phyloP scores from a whole-genome alignment of 2,329 filamentous ascomycete species.

The Arthrinium phaeospermum region DNA sequence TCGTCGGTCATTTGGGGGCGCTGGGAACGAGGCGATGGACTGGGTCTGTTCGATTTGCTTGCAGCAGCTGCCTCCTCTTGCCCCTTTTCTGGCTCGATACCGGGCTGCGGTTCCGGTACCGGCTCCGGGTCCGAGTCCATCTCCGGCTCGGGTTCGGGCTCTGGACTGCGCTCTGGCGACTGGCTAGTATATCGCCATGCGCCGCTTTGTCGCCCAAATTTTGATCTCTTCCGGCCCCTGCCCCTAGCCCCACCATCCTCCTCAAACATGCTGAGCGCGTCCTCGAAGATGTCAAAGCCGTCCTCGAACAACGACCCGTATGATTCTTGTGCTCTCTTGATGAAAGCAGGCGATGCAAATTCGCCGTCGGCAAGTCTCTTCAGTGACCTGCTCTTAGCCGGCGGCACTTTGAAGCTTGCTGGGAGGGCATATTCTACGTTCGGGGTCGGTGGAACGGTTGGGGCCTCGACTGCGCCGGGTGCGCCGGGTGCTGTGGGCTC shows the following conservation, averaged over 20 bases:
- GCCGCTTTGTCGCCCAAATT: slow-evolving; percentile 68
- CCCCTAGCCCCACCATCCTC: slow-evolving; percentile 67
- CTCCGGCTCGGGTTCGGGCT: neutral
- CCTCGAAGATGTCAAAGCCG: slow-evolving; percentile 72
- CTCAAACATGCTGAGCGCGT: slow-evolving; percentile 72
- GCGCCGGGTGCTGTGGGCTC: neutral
- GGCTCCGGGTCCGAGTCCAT: neutral
- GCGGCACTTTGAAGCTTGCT: slow-evolving; percentile 23
- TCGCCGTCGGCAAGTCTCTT: slow-evolving; percentile 51
- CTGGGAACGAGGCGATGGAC: slow-evolving; percentile 23
- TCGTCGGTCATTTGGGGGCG: slow-evolving; percentile 43
- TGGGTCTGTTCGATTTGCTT: slow-evolving; percentile 21
- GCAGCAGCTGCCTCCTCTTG: slow-evolving; percentile 22
- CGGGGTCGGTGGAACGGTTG: neutral
- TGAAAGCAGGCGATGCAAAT: slow-evolving; percentile 80
- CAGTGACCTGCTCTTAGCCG: slow-evolving; percentile 38
- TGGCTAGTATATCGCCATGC: slow-evolving; percentile 78
- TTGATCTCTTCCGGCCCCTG: slow-evolving; percentile 71
- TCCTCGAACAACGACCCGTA: slow-evolving; percentile 71
- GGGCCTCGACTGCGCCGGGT: neutral
- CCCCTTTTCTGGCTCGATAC: neutral
- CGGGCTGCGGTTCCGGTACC: neutral
- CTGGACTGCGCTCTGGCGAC: slow-evolving; percentile 58
- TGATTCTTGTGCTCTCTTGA: slow-evolving; percentile 73
- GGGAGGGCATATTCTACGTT: slow-evolving; percentile 5